Conservation (phyloP, 768 basidiomycete genomes). For the Coprinopsis marcescibilis region DNA sequence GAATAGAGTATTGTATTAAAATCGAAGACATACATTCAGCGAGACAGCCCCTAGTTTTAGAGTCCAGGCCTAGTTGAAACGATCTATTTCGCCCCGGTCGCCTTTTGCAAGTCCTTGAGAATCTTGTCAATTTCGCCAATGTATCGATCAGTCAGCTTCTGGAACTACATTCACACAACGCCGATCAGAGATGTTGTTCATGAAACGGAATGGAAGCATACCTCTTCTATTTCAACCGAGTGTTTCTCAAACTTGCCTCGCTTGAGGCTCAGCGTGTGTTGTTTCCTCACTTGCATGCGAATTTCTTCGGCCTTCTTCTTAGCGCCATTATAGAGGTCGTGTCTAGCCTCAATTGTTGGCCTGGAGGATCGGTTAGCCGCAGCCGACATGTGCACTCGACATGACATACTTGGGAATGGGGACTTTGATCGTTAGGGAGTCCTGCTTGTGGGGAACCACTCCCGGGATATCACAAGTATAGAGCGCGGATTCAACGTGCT, state of each 20-base stretch:
- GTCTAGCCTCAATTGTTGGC: slow-evolving; percentile 71
- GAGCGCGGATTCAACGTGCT: slow-evolving; percentile 67
- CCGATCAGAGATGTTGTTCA: neutral
- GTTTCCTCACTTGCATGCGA: slow-evolving; percentile 68
- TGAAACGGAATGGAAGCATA: too few relatives aligned
- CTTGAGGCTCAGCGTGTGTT: slow-evolving; percentile 62
- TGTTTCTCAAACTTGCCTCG: slow-evolving; percentile 65
- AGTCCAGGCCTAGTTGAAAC: too few relatives aligned
- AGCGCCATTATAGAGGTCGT: slow-evolving; percentile 47
- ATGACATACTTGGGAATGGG: slow-evolving; percentile 68
- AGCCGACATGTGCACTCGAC: neutral
- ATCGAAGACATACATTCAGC: too few relatives aligned
- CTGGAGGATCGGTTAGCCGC: slow-evolving; percentile 29
- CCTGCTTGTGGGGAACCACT: slow-evolving; percentile 65
- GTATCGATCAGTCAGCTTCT: slow-evolving; percentile 60
- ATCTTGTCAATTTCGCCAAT: slow-evolving; percentile 63
- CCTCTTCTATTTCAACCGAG: slow-evolving; percentile 67
- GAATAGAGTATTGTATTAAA: too few relatives aligned
- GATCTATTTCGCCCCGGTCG: slow-evolving; percentile 35
- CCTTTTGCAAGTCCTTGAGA: slow-evolving; percentile 57
- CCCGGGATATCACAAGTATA: slow-evolving; percentile 73
- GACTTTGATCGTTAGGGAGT: slow-evolving; percentile 68
- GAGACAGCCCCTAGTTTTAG: too few relatives aligned
- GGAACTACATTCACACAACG: slow-evolving; percentile 56
- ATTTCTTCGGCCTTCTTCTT: slow-evolving; percentile 68